phyloP scores from a whole-genome alignment of 1,284 basidiomycete genomes.

The Neonothopanus nambi region DNA sequence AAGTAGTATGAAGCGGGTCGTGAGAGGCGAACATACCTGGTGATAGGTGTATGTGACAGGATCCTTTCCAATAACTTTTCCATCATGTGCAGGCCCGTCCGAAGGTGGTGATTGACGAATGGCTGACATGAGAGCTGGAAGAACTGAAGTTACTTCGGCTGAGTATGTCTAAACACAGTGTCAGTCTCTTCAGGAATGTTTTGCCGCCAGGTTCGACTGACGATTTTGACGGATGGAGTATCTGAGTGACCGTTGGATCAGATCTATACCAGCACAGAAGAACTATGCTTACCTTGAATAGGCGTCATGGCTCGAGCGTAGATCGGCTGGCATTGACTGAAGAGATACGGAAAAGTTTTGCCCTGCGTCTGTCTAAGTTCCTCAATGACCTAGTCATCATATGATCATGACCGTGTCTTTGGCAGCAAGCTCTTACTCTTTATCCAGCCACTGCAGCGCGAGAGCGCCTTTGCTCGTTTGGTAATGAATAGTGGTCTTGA shows the following conservation, averaged over 20 bases:
- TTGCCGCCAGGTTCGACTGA: conserved; percentile 33
- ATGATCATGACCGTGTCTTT: conserved; percentile 1
- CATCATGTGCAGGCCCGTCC: conserved; percentile 63
- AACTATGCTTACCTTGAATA: conserved; percentile 62
- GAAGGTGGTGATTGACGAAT: conserved; percentile 75
- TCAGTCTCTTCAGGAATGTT: not conserved
- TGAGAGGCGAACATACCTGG: conserved; percentile 53
- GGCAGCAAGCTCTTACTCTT: conserved; percentile 50
- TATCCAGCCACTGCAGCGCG: conserved; percentile 92
- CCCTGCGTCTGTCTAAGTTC: conserved; percentile 81
- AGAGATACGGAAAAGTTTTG: conserved; percentile 85
- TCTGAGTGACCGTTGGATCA: conserved; percentile 34
- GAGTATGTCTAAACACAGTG: conserved; percentile 62
- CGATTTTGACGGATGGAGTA: conserved; percentile 74
- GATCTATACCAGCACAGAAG: not conserved
- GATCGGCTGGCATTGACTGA: conserved; percentile 95
- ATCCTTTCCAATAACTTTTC: conserved; percentile 71
- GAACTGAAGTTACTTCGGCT: conserved; percentile 71
- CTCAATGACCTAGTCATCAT: not conserved
- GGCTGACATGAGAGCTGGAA: conserved; percentile 86
- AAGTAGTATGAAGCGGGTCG: not conserved
- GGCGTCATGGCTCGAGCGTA: conserved; percentile 83
- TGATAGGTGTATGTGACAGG: conserved; percentile 65
- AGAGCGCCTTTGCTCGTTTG: conserved; percentile 78
- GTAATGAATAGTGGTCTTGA: conserved; percentile 68